Percentiles rank a stretch among this genome's conserved stretches.
Conservation (phyloP, 2,329 filamentous ascomycete species). For the Alternaria sp. region DNA sequence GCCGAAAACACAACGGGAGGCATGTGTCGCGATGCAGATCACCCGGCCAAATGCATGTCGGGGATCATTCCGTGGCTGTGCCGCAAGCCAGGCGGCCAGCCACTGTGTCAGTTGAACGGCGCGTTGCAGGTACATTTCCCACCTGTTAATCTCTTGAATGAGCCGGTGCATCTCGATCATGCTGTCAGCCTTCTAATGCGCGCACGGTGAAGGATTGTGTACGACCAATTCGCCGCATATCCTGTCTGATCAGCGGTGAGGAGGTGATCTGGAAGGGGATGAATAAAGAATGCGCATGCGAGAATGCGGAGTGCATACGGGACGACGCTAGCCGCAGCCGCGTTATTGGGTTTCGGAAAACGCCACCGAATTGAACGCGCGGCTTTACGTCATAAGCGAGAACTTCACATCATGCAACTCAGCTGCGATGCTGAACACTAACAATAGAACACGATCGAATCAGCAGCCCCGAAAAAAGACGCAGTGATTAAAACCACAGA, state of each 20-base stretch:
- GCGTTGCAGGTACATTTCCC: background rate
- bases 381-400: slow-evolving; percentile 5
- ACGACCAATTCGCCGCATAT: background rate
- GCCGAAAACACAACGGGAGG: background rate
- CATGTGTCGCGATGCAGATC: slow-evolving; percentile 1
- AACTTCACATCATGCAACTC: background rate
- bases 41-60: background rate
- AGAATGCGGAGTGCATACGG: slow-evolving; percentile 1
- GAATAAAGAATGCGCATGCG: background rate
- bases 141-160: background rate
- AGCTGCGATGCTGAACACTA: background rate
- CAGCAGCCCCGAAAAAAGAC: background rate
- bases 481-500: too few relatives aligned
- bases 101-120: background rate
- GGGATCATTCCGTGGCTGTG: background rate
- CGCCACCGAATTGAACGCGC: background rate
- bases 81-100: background rate
- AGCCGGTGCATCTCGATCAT: background rate
- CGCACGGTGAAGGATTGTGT: background rate
- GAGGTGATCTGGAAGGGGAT: background rate
- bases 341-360: background rate
- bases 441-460: background rate
- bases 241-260: background rate
- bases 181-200: background rate
- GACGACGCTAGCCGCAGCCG: background rate